phyloP scores from a whole-genome alignment of 2,329 filamentous ascomycete genomes.

The Keithomyces neogunnii region DNA sequence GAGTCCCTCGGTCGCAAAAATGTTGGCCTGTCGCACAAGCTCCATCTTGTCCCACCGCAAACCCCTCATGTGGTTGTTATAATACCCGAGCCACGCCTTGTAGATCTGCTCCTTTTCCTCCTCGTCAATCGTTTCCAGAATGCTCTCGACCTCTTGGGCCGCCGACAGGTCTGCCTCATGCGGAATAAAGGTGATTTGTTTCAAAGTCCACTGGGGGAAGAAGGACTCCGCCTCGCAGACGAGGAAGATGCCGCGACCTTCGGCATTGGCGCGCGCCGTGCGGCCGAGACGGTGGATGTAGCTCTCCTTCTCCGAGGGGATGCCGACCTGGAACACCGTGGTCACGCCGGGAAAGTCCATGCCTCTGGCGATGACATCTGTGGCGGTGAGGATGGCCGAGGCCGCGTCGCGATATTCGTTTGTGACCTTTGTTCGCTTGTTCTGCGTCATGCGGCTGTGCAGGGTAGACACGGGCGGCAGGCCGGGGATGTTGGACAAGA shows the following conservation, averaged over 20 bases:
- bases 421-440: conserved; percentile 46
- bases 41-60: conserved; percentile 32
- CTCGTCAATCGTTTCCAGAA: conserved; percentile 35
- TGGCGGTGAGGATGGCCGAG: conserved; percentile 52
- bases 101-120: conserved; percentile 40
- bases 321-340: conserved; percentile 55
- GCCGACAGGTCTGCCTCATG: conserved; percentile 37
- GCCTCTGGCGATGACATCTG: conserved; percentile 62
- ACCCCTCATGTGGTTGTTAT: conserved; percentile 40
- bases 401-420: conserved; percentile 50
- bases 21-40: conserved; percentile 43
- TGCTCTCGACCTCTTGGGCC: conserved; percentile 24
- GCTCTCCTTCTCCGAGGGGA: conserved; percentile 50
- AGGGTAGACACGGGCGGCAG: conserved; percentile 36
- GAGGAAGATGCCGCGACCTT: conserved; percentile 54
- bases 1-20: conserved; percentile 38
- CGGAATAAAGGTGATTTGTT: conserved; percentile 44
- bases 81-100: conserved; percentile 50
- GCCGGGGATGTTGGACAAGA: conserved; percentile 31
- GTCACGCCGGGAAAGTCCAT: conserved; percentile 67
- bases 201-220: conserved; percentile 41
- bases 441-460: conserved; percentile 43
- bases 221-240: conserved; percentile 41
- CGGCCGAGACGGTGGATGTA: conserved; percentile 63
- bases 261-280: conserved; percentile 56